A percentile compares a stretch with the other conserved stretches of the same genome.
These are phyloP conservation scores for Silene noctiflora DNA, from an alignment of 179 eudicot genomes.

Conservation along the genomic window DNA sequence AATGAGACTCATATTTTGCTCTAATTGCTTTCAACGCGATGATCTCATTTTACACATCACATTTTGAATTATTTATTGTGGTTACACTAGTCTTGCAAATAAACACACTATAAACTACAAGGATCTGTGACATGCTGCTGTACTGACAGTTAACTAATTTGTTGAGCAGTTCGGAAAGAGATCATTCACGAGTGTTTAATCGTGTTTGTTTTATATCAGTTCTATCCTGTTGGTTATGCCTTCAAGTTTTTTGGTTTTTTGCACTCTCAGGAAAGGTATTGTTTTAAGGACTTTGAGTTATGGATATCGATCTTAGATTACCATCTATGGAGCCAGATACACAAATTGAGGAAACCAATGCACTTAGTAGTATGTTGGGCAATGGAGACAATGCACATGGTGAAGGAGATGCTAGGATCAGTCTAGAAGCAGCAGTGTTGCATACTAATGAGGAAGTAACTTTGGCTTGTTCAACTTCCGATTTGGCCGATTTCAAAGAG, in stretches of 20 bases:
- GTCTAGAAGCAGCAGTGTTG: constrained; percentile 38
- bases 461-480: constrained; percentile 43
- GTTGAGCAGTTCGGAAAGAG: neutral
- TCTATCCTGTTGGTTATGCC: neutral
- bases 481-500: constrained; percentile 50
- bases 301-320: constrained; percentile 90
- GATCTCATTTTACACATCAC: neutral
- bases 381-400: constrained; percentile 48
- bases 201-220: neutral
- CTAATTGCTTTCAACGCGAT: neutral
- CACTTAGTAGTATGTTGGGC: constrained; percentile 46
- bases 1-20: neutral
- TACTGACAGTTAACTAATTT: neutral
- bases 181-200: neutral
- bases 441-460: constrained; percentile 46
- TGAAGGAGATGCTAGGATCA: constrained; percentile 36
- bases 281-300: constrained; percentile 20
- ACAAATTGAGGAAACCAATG: constrained; percentile 61
- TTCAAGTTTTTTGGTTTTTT: constrained; percentile 27
- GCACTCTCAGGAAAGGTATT: constrained; percentile 22
- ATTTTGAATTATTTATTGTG: neutral
- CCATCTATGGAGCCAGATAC: constrained; percentile 79
- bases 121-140: neutral
- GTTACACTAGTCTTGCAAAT: neutral
- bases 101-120: neutral